Conservation (phyloP, 306 rosid species). For the Albizia julibrissin region DNA sequence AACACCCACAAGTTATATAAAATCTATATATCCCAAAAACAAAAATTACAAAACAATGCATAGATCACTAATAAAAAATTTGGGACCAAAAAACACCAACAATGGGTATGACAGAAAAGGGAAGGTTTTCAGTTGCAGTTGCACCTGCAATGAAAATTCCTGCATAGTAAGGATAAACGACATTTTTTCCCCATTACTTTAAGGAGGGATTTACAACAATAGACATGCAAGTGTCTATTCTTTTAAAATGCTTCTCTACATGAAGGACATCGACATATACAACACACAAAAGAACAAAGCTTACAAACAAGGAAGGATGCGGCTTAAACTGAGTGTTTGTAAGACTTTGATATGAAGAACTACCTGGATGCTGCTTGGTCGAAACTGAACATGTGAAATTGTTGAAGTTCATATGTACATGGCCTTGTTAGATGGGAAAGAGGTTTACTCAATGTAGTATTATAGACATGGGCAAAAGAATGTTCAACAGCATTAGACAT, state of each 20-base stretch:
- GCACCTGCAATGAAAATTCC: neutral
- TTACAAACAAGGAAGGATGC: neutral
- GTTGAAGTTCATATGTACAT: conserved; percentile 22
- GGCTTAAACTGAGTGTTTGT: neutral
- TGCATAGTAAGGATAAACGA: neutral
- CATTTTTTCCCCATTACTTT: neutral
- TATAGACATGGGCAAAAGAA: conserved; percentile 28
- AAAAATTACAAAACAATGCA: neutral
- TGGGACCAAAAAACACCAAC: neutral
- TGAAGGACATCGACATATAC: neutral
- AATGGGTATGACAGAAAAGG: neutral
- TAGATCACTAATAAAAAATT: neutral
- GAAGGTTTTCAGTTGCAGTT: neutral
- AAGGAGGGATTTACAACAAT: neutral
- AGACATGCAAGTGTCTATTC: neutral
- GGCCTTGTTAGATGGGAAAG: conserved; percentile 15
- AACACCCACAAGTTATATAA: neutral
- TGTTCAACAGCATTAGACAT: conserved; percentile 8
- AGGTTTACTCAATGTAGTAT: conserved; percentile 13
- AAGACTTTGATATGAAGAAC: neutral
- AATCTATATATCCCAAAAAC: neutral
- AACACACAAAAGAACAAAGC: neutral
- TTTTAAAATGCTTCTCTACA: neutral
- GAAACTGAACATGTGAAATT: conserved; percentile 11
- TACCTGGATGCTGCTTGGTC: neutral